Percentiles rank a stretch among this genome's conserved stretches.
Evolutionary conservation across 352 stramenopile species (phyloP).

Genomic region (Pythium graminicola): DNA sequence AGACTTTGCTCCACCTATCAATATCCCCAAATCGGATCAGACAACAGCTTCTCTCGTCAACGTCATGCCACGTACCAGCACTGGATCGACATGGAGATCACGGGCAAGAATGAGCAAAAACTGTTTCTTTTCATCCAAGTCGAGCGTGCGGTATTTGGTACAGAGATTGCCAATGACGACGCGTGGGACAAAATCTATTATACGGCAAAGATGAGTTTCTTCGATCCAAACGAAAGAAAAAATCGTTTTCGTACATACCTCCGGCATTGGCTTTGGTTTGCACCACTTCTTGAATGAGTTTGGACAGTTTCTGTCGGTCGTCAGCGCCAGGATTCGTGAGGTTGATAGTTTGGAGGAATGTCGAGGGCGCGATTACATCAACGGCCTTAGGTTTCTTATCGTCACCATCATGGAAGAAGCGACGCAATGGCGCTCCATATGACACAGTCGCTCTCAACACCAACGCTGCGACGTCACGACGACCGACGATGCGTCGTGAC

Average conservation of each 20-base stretch:
- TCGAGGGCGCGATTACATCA: conserved; percentile 23
- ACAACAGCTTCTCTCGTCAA: not conserved
- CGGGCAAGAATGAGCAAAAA: conserved; percentile 73
- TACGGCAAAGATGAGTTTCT: too few species aligned
- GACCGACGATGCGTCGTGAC: conserved; percentile 1
- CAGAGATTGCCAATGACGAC: conserved; percentile 66
- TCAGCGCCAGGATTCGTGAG: conserved; percentile 31
- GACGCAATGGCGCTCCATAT: not conserved
- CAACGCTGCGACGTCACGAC: not conserved
- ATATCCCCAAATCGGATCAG: too few species aligned
- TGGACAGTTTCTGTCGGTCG: conserved; percentile 45
- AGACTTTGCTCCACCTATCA: conserved; percentile 47
- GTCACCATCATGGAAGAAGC: conserved; percentile 4
- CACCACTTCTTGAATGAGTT: conserved; percentile 63
- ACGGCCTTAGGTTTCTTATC: not conserved
- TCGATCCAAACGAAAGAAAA: too few species aligned
- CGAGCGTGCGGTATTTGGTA: conserved; percentile 46
- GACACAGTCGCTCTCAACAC: not conserved
- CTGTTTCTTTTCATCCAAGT: conserved; percentile 77
- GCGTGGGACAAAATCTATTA: conserved; percentile 76
- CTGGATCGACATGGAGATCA: conserved; percentile 62
- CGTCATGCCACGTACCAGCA: conserved; percentile 23
- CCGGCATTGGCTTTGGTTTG: conserved; percentile 59
- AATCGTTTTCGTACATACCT: too few species aligned
- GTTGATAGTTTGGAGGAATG: conserved; percentile 46